Evolutionary conservation across 2,329 filamentous ascomycete species (phyloP).

Genomic region (Cercospora zeae-maydis): DNA sequence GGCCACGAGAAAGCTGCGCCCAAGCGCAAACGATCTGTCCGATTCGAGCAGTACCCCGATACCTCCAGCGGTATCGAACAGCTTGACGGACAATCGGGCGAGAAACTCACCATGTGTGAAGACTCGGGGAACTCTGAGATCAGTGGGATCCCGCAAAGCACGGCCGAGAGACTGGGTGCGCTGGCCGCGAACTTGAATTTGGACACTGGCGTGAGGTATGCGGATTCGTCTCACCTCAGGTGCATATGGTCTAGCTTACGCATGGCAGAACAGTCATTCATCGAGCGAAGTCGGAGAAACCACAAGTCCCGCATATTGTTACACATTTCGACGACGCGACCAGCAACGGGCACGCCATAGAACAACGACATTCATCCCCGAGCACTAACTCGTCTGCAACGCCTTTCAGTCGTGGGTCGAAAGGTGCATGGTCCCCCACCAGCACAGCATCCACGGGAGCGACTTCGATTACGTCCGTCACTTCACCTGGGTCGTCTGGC

Average conservation of each 20-base stretch:
- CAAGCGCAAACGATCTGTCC: constrained; percentile 29
- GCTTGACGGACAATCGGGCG: constrained; percentile 22
- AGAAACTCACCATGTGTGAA: not conserved
- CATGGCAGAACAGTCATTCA: constrained; percentile 28
- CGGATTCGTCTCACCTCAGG: not conserved
- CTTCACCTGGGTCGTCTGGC: constrained; percentile 29
- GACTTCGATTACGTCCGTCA: constrained; percentile 29
- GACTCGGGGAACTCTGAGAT: not conserved
- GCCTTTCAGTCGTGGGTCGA: constrained; percentile 12
- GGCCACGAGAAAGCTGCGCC: constrained; percentile 11
- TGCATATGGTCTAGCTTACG: not conserved
- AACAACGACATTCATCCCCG: constrained; percentile 17
- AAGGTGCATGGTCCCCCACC: constrained; percentile 29
- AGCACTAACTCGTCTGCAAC: constrained; percentile 21
- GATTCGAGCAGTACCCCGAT: constrained; percentile 18
- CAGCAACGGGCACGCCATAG: constrained; percentile 13
- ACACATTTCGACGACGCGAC: constrained; percentile 20
- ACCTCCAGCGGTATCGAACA: constrained; percentile 15
- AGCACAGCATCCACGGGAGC: constrained; percentile 35
- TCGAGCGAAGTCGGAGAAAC: constrained; percentile 25
- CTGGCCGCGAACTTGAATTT: constrained; percentile 26
- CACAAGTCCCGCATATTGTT: constrained; percentile 28
- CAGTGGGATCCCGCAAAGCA: constrained; percentile 6
- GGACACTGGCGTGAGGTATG: constrained; percentile 11
- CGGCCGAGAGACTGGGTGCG: constrained; percentile 16